Evolutionary conservation across 768 basidiomycete genomes (phyloP).

Genomic region (Roridomyces roridus): DNA sequence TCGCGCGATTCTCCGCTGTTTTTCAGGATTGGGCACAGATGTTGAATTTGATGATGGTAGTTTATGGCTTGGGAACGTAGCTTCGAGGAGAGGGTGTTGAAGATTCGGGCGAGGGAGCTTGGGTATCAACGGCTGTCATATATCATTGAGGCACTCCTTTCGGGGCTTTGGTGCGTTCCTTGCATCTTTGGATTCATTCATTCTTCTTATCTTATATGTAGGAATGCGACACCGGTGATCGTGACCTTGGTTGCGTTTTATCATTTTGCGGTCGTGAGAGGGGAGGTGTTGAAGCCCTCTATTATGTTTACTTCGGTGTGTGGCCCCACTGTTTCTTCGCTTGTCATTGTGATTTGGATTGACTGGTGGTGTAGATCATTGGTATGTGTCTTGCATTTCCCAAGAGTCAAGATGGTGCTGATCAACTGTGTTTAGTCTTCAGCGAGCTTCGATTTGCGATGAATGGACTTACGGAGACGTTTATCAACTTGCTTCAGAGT

Average conservation of each 20-base stretch:
- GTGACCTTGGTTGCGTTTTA: conserved; percentile 69
- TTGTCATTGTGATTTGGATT: neutral
- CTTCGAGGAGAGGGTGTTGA: conserved; percentile 65
- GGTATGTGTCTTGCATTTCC: too few relatives aligned
- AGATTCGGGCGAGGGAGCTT: conserved; percentile 65
- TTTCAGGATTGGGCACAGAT: too few relatives aligned
- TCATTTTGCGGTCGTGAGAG: conserved; percentile 76
- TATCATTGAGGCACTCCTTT: conserved; percentile 47
- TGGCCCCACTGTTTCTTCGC: conserved; percentile 32
- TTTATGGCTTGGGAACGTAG: conserved; percentile 80
- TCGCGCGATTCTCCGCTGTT: too few relatives aligned
- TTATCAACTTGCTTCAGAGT: conserved; percentile 89
- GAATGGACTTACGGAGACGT: conserved; percentile 85
- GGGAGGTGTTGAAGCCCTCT: conserved; percentile 76
- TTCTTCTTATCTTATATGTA: neutral
- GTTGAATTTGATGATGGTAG: too few relatives aligned
- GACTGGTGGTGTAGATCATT: too few relatives aligned
- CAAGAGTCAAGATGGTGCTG: too few relatives aligned
- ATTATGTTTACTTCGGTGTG: conserved; percentile 78
- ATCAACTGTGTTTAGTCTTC: conserved; percentile 60
- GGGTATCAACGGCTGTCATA: conserved; percentile 71
- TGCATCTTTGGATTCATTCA: too few relatives aligned
- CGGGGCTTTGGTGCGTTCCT: conserved; percentile 46
- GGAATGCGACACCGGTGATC: conserved; percentile 53
- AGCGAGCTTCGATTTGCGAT: conserved; percentile 87